Conservation (phyloP, 306 rosid species). For the Vachellia collinsii region DNA sequence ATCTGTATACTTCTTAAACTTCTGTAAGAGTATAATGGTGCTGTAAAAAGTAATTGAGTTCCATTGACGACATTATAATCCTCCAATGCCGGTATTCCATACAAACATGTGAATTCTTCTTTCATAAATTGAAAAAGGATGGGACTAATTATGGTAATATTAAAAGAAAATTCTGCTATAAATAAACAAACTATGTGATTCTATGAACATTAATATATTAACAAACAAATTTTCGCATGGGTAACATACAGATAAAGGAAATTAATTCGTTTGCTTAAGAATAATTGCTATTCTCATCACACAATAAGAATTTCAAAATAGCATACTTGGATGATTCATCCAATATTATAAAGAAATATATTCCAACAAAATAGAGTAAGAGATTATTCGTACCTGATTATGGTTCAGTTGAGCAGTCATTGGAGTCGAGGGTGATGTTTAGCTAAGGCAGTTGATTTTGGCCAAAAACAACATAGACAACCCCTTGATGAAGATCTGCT, state of each 20-base stretch:
- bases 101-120: not conserved
- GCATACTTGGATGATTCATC: not conserved
- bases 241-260: not conserved
- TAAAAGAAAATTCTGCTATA: no score
- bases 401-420: not conserved
- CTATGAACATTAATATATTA: no score
- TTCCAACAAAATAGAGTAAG: not conserved
- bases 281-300: not conserved
- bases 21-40: not conserved
- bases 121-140: no score
- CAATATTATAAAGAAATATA: no score
- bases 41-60: not conserved
- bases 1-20: not conserved
- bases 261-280: not conserved
- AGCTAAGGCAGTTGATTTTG: not conserved
- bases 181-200: no score
- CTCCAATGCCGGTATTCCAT: not conserved
- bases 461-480: not conserved
- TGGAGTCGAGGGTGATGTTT: not conserved
- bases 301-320: not conserved
- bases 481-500: not conserved
- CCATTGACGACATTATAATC: not conserved
- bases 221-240: no score
- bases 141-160: no score
- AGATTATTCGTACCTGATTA: not conserved